A percentile compares a stretch with the other conserved stretches of the same genome.
These are phyloP conservation scores for Chamaecyparis obtusa DNA, from an alignment of 75 land plant genomes.

Conservation along the genomic window DNA sequence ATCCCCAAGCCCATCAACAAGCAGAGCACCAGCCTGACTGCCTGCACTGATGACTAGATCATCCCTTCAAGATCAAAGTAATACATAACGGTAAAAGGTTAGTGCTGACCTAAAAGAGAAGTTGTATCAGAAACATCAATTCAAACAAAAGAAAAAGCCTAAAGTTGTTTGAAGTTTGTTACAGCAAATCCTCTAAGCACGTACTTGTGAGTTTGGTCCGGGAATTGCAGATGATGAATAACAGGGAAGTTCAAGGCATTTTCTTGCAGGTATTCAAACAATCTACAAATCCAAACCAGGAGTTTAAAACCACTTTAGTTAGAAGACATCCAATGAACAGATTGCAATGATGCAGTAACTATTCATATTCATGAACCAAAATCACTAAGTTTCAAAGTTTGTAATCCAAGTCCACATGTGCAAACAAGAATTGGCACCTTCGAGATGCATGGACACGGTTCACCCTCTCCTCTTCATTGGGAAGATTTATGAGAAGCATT, in stretches of 20 bases:
- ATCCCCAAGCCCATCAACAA: constrained; percentile 98
- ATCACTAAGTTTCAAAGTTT: not conserved
- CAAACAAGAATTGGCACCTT: constrained; percentile 45
- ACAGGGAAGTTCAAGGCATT: constrained; percentile 87
- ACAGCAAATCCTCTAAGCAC: not conserved
- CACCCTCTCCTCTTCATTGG: constrained; percentile 63
- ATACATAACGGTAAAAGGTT: not conserved
- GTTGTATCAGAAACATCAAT: not conserved
- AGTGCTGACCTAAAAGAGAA: not conserved
- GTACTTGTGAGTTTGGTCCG: constrained; percentile 63
- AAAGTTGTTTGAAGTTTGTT: not conserved
- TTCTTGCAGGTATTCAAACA: constrained; percentile 79
- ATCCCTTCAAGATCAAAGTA: constrained; percentile 50
- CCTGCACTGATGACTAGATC: constrained; percentile 95
- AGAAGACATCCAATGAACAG: not conserved
- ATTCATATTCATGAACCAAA: not conserved
- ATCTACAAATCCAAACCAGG: constrained; percentile 45
- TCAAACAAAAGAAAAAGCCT: constrained; percentile 5
- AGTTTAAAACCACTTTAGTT: not conserved
- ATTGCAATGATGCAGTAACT: not conserved
- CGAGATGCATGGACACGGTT: constrained; percentile 95
- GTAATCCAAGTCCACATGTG: not conserved
- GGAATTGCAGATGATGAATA: constrained; percentile 92
- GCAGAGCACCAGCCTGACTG: constrained; percentile 82
- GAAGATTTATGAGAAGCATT: constrained; percentile 76